Evolutionary conservation across 2,329 filamentous ascomycete genomes (phyloP), one percentile per base, ranked within the genome.

Genomic region (Penicillium sp.): DNA sequence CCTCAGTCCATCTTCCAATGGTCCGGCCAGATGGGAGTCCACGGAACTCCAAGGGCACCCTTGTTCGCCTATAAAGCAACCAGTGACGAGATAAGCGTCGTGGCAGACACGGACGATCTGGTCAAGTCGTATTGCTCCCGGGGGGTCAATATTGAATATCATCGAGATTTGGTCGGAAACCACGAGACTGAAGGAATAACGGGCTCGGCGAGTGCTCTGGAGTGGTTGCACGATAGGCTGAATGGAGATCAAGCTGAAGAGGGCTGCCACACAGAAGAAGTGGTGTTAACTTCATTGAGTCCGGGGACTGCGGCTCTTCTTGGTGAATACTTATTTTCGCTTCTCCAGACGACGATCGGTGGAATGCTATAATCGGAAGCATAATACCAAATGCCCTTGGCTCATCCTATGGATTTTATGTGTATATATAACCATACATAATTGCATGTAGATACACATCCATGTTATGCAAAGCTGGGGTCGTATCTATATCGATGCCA

Each of bases 51-150:
- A 15, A 41, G 15, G 33, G 64, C 65, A 34, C 67, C 67, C 1
- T 26, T 67, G 4, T 70, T 65, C 33, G 52, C 64, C 5, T 71
- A 71, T 48, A 68, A 72, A 40, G 63, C 68, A 3, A 55, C 62
- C 8, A 50, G 56, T 1, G 68, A 71, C 48, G 65, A 71, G 45
- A 55, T 71, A 12, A 63, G 59, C 32, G 54, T 62, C 2, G 47
- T 68, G 0, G 50, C 43, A 5, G 62, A 68, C 32, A 68, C 64
- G 3, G 65, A 70, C 53, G 49, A 37, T 1, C 36, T 70, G 43
- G 53, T 70, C 1, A 36, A 59, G 7, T 50, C 59, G 33, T 64
- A 59, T 50, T 68, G 66, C 52, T 41, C 36, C 23, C 48, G 56
- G 4, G 60, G 58, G 4, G 61, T 58, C 13, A 56, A 21, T 7